Base-by-base conservation (phyloP, 2,329 filamentous ascomycete species). In the Fusarium liriodendri region DNA sequence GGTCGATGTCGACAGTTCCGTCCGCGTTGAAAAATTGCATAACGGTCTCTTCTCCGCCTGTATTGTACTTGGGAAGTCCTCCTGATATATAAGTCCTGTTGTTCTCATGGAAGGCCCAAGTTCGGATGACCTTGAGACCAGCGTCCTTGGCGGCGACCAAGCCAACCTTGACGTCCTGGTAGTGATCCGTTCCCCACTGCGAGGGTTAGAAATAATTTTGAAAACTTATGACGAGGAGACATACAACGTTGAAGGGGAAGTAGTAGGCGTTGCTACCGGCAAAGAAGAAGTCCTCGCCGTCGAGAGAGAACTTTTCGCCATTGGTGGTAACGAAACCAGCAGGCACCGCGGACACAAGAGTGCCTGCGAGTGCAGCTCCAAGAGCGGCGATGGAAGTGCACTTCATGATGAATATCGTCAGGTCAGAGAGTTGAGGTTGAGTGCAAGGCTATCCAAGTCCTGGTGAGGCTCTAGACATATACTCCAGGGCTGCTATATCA, bases 81-180 rank as follows among this genome's bases (percentile, higher is more conserved):
- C 80, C 72, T 18, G 82, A 79, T 32, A 82, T 75, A 67, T 84
- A 85, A 0, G 87, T 89, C 27, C 79, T 80, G 76, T 89, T 90
- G 76, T 86, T 87, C 78, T 89, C 88, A 74, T 89, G 88, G 82
- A 89, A 89, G 18, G 87, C 87, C 88, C 88, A 89, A 10, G 87
- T 89, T 29, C 88, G 85, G 76, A 90, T 85, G 6, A 89, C 87
- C 59, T 84, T 87, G 22, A 89, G 79, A 4, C 87, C 86, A 10
- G 86, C 86, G 6, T 84, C 80, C 70, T 85, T 84, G 52, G 84
- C 86, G 22, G 85, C 86, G 8, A 73, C 80, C 62, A 88, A 77
- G 25, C 86, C 86, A 37, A 82, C 81, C 38, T 86, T 84, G 54
- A 86, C 82, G 73, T 89, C 86, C 4, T 83, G 78, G 78, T 86